Base-by-base conservation (phyloP, 1,284 basidiomycete species). In the Naganishia liquefaciens region DNA sequence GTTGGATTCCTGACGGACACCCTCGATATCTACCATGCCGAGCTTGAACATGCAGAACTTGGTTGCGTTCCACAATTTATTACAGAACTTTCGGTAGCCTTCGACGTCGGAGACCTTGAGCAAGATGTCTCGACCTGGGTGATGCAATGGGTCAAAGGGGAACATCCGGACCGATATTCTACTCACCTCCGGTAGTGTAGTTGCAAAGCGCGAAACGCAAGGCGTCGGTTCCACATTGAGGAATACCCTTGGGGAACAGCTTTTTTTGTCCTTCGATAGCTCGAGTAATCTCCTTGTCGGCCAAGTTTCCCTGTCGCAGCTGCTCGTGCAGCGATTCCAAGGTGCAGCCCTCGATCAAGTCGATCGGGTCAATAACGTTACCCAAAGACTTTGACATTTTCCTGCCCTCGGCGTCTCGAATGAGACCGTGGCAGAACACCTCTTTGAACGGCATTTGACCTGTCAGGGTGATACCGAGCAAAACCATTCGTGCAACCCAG, bases 371-470 rank as follows among this genome's bases (percentile, higher is more conserved):
- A 67, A 99, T 92, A 70, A 99, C 96, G 75, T 99, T 99, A 9
- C 96, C 96, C 28, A 98, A 85, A 52, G 91, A 93, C 82, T 99
- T 99, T 79, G 89, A 92, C 96, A 99, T 99, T 82, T 99, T 99
- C 68, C 95, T 86, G 19, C 96, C 96, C 74, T 97, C 94, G 0
- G 95, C 95, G 76, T 99, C 96, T 63, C 95, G 91, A 73, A 99
- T 90, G 93, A 99, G 97, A 28, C 95, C 95, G 76, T 99, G 96
- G 80, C 94, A 98, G 77, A 91, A 88, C n/a, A 99, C 95, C 80
- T 99, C 94, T 66, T 87, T 85, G 85, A 99, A 99, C 0, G 95
- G 96, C 82, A 99, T 85, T 74, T 89, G 79, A 54, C 85, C 93
- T 0, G 96, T 99, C 54, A 97, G 85, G 68, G 90, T 85, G 74